Conservation (phyloP, 2,329 filamentous ascomycete species). For the Xylaria sp. region DNA sequence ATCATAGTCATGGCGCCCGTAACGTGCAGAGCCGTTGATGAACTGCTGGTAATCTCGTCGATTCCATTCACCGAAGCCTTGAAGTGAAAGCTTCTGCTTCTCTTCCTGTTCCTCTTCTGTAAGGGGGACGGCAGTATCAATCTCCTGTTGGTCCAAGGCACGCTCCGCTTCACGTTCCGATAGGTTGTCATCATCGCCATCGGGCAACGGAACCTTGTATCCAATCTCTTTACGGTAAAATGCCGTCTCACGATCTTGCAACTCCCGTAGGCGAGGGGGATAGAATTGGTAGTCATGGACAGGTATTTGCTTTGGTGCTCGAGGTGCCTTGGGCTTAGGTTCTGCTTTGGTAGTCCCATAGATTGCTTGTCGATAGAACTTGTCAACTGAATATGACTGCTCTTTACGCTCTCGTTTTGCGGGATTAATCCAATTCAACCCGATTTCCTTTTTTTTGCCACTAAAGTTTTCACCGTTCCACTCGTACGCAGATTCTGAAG, state of each 20-base stretch:
- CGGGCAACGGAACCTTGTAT: slow-evolving; percentile 89
- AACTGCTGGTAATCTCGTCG: slow-evolving; percentile 98
- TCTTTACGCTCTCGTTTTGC: slow-evolving; percentile 98
- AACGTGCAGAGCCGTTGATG: slow-evolving; percentile 91
- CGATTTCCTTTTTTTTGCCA: slow-evolving; percentile 88
- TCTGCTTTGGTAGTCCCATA: slow-evolving; percentile 77
- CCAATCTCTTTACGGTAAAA: slow-evolving; percentile 95
- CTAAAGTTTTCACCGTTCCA: slow-evolving; percentile 99
- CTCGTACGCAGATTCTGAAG: slow-evolving; percentile 95
- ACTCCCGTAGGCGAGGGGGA: slow-evolving; percentile 77
- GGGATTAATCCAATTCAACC: slow-evolving; percentile 96
- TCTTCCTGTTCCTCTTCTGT: slow-evolving; percentile 89
- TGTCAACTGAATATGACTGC: slow-evolving; percentile 97
- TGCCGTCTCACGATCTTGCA: slow-evolving; percentile 96
- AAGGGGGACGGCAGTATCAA: slow-evolving; percentile 86
- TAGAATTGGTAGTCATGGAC: slow-evolving; percentile 99
- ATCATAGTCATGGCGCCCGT: slow-evolving; percentile 84
- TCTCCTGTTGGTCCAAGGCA: slow-evolving; percentile 85
- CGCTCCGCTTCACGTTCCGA: slow-evolving; percentile 87
- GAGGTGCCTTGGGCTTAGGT: slow-evolving; percentile 91
- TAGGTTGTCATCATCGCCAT: slow-evolving; percentile 86
- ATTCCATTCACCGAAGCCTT: slow-evolving; percentile 95
- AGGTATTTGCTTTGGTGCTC: slow-evolving; percentile 87
- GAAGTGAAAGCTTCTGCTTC: slow-evolving; percentile 79
- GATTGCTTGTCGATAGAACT: slow-evolving; percentile 93